Percentiles rank a stretch among this genome's conserved stretches.
These are phyloP conservation scores for Papiliotrema nemorosa DNA, from an alignment of 1,284 basidiomycete genomes.

Conservation along the genomic window DNA sequence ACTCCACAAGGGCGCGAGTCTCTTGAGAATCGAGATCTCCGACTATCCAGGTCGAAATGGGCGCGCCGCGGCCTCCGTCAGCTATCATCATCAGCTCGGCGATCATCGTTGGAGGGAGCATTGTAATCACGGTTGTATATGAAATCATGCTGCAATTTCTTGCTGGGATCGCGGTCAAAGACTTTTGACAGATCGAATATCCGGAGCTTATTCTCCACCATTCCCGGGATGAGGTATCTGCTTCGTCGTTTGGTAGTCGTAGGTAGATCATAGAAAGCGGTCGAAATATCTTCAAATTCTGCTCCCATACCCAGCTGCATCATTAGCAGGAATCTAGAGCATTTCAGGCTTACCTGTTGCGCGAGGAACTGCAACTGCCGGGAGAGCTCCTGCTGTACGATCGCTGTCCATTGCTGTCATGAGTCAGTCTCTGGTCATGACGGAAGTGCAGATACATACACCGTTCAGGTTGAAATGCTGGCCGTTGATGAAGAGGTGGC, in stretches of 20 bases:
- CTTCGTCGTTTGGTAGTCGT: conserved; percentile 67
- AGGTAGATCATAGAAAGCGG: conserved; percentile 86
- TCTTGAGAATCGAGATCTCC: conserved; percentile 70
- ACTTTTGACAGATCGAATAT: conserved; percentile 30
- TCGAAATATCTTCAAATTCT: conserved; percentile 62
- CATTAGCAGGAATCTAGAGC: conserved; percentile 5
- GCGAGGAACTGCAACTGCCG: conserved; percentile 66
- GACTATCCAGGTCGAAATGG: conserved; percentile 63
- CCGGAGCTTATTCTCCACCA: conserved; percentile 23
- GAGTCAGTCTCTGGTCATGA: no score
- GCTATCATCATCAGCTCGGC: conserved; percentile 5
- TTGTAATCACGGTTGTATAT: conserved; percentile 59
- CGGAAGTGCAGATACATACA: no score
- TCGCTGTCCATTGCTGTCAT: conserved; percentile 55
- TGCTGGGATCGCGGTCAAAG: conserved; percentile 22
- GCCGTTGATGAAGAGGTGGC: conserved; percentile 76
- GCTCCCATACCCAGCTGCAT: conserved; percentile 64
- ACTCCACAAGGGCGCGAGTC: conserved; percentile 59
- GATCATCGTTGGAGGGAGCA: conserved; percentile 29
- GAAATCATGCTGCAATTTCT: conserved; percentile 51
- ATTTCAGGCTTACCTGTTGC: conserved; percentile 57
- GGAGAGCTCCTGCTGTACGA: conserved; percentile 61
- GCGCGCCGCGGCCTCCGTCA: conserved; percentile 25
- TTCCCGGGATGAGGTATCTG: conserved; percentile 38
- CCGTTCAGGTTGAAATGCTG: conserved; percentile 68